A percentile compares a stretch with the other conserved stretches of the same genome.
Evolutionary conservation across 2,329 filamentous ascomycete genomes (phyloP).

Genomic region (Paraphaeosphaeria sporulosa): DNA sequence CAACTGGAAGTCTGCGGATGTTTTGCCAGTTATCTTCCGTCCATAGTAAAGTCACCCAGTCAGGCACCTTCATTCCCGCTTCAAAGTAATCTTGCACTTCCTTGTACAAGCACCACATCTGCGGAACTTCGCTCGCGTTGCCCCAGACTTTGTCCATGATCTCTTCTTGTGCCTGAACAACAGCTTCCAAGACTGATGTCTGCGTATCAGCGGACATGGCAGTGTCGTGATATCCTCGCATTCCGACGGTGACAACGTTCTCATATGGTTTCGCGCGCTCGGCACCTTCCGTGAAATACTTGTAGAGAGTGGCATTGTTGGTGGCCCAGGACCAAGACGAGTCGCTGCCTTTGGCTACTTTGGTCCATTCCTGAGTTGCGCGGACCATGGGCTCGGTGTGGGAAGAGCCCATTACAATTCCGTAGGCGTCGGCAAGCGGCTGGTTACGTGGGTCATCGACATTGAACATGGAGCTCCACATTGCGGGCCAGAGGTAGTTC

Average conservation of each 20-base stretch:
- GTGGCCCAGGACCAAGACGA: conserved; percentile 71
- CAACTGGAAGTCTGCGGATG: conserved; percentile 66
- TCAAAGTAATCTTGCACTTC: conserved; percentile 76
- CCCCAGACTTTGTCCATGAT: conserved; percentile 66
- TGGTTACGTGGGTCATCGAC: conserved; percentile 74
- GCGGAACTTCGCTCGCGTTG: conserved; percentile 63
- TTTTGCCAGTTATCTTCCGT: conserved; percentile 76
- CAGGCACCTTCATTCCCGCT: conserved; percentile 67
- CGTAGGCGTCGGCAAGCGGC: conserved; percentile 75
- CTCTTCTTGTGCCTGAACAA: conserved; percentile 67
- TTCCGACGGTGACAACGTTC: conserved; percentile 70
- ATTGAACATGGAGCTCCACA: conserved; percentile 76
- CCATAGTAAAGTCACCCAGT: conserved; percentile 73
- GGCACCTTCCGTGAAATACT: conserved; percentile 74
- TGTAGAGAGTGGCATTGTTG: conserved; percentile 72
- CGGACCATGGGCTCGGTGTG: conserved; percentile 77
- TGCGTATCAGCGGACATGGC: conserved; percentile 66
- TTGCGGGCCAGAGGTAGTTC: conserved; percentile 78
- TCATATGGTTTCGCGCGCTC: conserved; percentile 71
- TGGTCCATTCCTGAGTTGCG: conserved; percentile 61
- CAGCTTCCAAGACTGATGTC: conserved; percentile 64
- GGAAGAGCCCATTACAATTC: conserved; percentile 74
- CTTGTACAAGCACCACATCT: conserved; percentile 78
- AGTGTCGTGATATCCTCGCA: conserved; percentile 75
- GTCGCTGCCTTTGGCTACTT: conserved; percentile 57